Evolutionary conservation across 2,329 filamentous ascomycete species (phyloP), one percentile per base, ranked within the genome.

Genomic region (Byssoonygena ceratinophila): DNA sequence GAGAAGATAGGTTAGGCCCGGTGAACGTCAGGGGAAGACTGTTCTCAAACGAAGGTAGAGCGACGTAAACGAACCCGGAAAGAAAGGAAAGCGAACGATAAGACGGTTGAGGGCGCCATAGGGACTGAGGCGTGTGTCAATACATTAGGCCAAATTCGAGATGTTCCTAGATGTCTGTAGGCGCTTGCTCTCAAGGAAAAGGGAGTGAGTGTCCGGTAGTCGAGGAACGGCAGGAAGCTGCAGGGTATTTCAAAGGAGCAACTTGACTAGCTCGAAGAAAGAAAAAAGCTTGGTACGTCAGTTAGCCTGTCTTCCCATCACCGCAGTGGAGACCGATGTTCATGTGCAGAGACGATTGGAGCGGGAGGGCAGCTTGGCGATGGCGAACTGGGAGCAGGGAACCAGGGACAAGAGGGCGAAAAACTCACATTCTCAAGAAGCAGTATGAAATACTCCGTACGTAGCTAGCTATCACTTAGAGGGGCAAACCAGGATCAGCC

Each of bases 11-110:
- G 16, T 5, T 9, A 18, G 31, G 22, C 18, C 14, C 14, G 44
- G 16, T 9, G 25, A 47, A 16, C 22, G 43, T 2, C 18, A 32
- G 29, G 11, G 18, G 16, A 29, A 5, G 46, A 8, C 25, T 20
- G n/a, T 44, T 20, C 31, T 53, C 45, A 53, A 45, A 53, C 27
- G 45, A 49, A 48, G 41, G 51, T 25, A 23, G 37, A 48, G n/a
- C 44, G 31, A 20, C 51, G 51, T 34, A 53, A 37, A 44, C 51
- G 51, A 32, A 53, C 51, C 27, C 45, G 45, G 45, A 49, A 53
- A 44, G 45, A 49, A 44, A 53, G 27, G 46, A 37, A 36, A 49
- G 46, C 11, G 25, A 20, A 40, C 31, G 45, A 25, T 29, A 44
- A 32, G 37, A 31, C 18, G 32, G 46, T 43, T 16, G 40, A 36